Evolutionary conservation across 2,329 filamentous ascomycete species (phyloP), one percentile per base, ranked within the genome.

Genomic region (Zasmidium angulare): DNA sequence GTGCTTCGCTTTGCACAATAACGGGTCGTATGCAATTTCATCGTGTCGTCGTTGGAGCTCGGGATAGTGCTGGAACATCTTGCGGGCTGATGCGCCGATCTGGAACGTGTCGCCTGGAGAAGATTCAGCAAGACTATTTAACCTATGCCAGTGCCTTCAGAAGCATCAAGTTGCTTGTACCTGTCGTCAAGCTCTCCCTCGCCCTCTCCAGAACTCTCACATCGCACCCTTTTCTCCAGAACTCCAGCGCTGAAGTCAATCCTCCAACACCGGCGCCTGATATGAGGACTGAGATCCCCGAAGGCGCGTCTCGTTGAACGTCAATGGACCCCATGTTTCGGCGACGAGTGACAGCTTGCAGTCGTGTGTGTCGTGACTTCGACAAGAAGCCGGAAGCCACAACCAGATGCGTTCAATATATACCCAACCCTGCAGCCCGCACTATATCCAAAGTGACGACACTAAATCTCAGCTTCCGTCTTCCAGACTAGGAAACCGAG

Each of bases 21-120:
- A 20, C 3, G 55, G 58, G n/a, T 50, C 9, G 40, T 57, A 56
- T 1, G 40, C 48, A 21, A 62, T 60, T 46, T 53, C 53, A 17
- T 43, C 22, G 22, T 55, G 46, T 75, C 71, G 29, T 74, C 72
- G 2, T 3, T 29, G 2, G 66, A 85, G 74, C 53, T 82, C 79
- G 9, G 81, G 80, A 80, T 81, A 84, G 59, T 83, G 79, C 67
- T 79, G 80, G 67, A 84, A 77, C 69, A 82, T 82, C 29, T 75
- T 76, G 49, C 79, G 83, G 21, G 82, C 82, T 14, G 24, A 50
- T n/a, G 83, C 75, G 10, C 82, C 81, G 77, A 85, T 84, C 67
- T 40, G 56, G 55, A 60, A 62, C 6, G 43, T 54, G 55, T 64
- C 63, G 31, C 63, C 62, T 61, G 36, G 4, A 17, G 36, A 43